Percentiles rank a stretch among this genome's conserved stretches.
These are phyloP conservation scores for Fraxinus sp. DNA, from an alignment of 305 asterid genomes.

Conservation along the genomic window DNA sequence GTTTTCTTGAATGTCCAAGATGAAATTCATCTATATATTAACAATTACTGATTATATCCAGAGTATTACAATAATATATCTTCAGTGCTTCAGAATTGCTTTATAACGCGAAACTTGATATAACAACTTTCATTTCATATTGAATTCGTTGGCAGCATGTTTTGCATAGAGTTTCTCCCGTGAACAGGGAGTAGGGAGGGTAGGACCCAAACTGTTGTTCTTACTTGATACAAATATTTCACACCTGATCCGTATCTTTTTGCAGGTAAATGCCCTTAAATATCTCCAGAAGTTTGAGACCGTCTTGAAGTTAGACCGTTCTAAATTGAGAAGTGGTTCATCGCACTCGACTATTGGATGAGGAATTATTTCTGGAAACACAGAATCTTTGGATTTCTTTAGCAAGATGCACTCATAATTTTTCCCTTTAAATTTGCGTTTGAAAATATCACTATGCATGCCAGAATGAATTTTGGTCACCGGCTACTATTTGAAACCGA, in stretches of 20 bases:
- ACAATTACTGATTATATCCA: neutral
- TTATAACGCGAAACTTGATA: neutral
- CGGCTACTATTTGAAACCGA: neutral
- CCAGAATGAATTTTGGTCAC: neutral
- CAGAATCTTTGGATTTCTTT: neutral
- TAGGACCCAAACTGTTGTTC: neutral
- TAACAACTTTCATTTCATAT: neutral
- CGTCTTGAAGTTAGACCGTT: constrained; percentile 50
- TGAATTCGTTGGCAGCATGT: neutral
- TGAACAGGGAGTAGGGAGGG: neutral
- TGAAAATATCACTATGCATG: neutral
- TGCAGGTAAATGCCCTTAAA: constrained; percentile 53
- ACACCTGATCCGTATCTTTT: constrained; percentile 9
- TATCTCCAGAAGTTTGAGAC: constrained; percentile 58
- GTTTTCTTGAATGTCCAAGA: neutral
- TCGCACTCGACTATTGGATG: constrained; percentile 48
- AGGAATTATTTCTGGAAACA: neutral
- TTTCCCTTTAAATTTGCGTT: neutral
- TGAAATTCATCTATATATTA: neutral
- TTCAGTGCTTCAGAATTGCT: neutral
- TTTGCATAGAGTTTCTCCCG: neutral
- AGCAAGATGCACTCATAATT: neutral
- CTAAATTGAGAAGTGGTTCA: constrained; percentile 41
- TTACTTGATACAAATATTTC: neutral
- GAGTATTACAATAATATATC: neutral